Evolutionary conservation across 371 early-diverging fungal genomes (phyloP), one percentile per base, ranked within the genome.

Genomic region (Mortierella sp.): DNA sequence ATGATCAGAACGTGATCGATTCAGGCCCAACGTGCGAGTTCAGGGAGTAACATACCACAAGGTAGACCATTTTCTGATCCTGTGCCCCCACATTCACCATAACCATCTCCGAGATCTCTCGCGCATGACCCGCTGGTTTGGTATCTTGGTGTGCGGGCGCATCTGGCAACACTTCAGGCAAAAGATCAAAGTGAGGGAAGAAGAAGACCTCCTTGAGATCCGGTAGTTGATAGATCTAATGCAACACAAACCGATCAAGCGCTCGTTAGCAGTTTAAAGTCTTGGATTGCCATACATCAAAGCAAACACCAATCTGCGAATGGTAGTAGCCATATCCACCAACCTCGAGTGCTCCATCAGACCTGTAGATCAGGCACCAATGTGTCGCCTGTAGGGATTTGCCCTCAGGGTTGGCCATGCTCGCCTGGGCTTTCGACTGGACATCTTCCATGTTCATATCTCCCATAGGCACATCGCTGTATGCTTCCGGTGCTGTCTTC

Each of bases 191-290:
- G n/a, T 83, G 81, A 16, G 91, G 85, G 49, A 85, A 83, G 34
- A 60, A 62, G 67, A 89, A 94, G 14, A 85, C 84, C 53, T 87
- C 86, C 55, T 88, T 79, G 49, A 94, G 88, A 31, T 88, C 90
- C 3, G 93, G 93, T 19, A 95, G 79, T 14, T 80, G 84, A 57
- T 86, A 90, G 17, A 95, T 82, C 83, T 91, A 60, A 54, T 48
- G 24, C 13, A 14, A n/a, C n/a, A n/a, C n/a, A n/a, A n/a, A n/a
- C n/a, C n/a, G n/a, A n/a, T n/a, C n/a, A n/a, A n/a, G n/a, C n/a
- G n/a, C n/a, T n/a, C n/a, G n/a, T n/a, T n/a, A n/a, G n/a, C n/a
- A n/a, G n/a, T n/a, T n/a, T n/a, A n/a, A n/a, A n/a, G n/a, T n/a
- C n/a, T n/a, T n/a, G n/a, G n/a, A n/a, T n/a, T n/a, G n/a, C n/a